Evolutionary conservation across 1,284 basidiomycete species (phyloP).

Genomic region (Porogramme epimiltina): DNA sequence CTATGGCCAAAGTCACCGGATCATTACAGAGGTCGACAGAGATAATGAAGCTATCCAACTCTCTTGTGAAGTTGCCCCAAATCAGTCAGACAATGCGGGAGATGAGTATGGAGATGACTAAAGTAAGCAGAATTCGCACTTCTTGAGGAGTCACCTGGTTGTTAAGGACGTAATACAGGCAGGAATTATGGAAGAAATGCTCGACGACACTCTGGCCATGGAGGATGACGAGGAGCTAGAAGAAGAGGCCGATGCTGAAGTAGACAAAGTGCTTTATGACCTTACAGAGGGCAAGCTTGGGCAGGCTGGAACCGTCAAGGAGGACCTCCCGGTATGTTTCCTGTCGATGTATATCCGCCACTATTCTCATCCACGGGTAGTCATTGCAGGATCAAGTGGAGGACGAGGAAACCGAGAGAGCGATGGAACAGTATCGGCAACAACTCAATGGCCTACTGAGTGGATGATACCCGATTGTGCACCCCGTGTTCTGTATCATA

Average conservation of each 20-base stretch:
- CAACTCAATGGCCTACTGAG: constrained; percentile 86
- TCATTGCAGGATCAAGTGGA: constrained; percentile 59
- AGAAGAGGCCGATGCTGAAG: constrained; percentile 96
- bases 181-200: constrained; percentile 93
- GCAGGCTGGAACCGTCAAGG: constrained; percentile 73
- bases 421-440: constrained; percentile 86
- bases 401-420: constrained; percentile 81
- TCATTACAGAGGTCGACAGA: constrained; percentile 96
- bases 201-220: constrained; percentile 84
- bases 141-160: background rate
- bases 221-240: constrained; percentile 95
- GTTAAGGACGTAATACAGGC: constrained; percentile 54
- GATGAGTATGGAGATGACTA: constrained; percentile 99
- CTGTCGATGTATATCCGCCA: background rate
- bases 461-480: constrained; percentile 39
- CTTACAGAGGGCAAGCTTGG: constrained; percentile 96
- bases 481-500: constrained; percentile 8
- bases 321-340: constrained; percentile 76
- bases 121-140: constrained; percentile 50
- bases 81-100: constrained; percentile 93
- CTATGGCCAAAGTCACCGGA: constrained; percentile 97
- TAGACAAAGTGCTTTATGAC: constrained; percentile 96
- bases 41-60: constrained; percentile 98
- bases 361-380: constrained; percentile 32
- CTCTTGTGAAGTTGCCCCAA: constrained; percentile 90